phyloP scores from a whole-genome alignment of 495 filamentous ascomycete species.

The Penicillium malachiteum region DNA sequence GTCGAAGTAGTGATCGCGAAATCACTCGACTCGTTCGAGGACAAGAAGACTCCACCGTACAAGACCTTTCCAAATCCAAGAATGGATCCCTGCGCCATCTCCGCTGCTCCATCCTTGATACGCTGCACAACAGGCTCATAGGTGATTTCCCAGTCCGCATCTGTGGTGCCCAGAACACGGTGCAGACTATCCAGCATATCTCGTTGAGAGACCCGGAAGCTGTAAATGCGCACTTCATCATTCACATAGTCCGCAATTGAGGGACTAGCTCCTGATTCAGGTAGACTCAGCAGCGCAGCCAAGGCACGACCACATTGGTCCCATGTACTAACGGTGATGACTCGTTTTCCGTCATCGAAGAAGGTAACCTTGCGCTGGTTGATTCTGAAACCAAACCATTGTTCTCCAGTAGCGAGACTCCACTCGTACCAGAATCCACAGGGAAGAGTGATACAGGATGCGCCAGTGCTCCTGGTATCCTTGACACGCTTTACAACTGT shows the following conservation, averaged over 20 bases:
- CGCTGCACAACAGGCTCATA: constrained; percentile 43
- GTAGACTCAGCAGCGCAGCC: constrained; percentile 42
- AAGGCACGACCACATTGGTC: constrained; percentile 45
- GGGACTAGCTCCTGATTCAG: constrained; percentile 19
- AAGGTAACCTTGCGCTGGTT: constrained; percentile 37
- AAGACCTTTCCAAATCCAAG: constrained; percentile 29
- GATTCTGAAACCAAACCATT: constrained; percentile 50
- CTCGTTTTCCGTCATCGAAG: constrained; percentile 49
- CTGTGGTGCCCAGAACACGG: constrained; percentile 48
- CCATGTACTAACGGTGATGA: constrained; percentile 41
- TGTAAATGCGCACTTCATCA: constrained; percentile 34
- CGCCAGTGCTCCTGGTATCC: constrained; percentile 44
- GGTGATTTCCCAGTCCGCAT: constrained; percentile 55
- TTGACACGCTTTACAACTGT: not conserved
- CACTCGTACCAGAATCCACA: constrained; percentile 58
- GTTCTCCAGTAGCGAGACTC: constrained; percentile 32
- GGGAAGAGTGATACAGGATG: constrained; percentile 47
- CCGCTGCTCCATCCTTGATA: constrained; percentile 38
- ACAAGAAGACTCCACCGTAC: constrained; percentile 52
- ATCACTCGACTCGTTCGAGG: constrained; percentile 38
- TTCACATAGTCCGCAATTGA: constrained; percentile 34
- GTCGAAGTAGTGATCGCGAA: constrained; percentile 32
- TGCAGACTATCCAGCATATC: constrained; percentile 55
- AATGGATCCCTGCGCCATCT: constrained; percentile 40
- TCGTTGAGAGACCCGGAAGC: constrained; percentile 49